Base-by-base conservation (phyloP, 257 asterid genomes). In the Pogostemon cablin region DNA sequence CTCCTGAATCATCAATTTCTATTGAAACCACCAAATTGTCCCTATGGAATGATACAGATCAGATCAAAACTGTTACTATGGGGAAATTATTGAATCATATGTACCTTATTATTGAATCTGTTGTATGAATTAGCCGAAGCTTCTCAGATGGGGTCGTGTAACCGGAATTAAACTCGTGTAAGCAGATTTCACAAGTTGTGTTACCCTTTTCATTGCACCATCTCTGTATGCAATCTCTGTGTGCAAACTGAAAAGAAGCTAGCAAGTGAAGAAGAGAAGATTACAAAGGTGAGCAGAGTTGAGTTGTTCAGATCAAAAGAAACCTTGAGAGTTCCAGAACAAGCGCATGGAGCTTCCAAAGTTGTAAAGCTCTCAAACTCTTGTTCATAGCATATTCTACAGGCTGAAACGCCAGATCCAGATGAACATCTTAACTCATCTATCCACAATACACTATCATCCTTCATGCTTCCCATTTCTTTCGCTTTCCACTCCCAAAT, bases 171-270 rank as follows among this genome's bases (percentile, higher is more conserved):
- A 86, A 92, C 25, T 20, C 1, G 25, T 91, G 91, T 47, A 87
- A 85, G 74, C 96, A 91, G 77, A 91, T 81, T 81, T 91, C 96
- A 72, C 98, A 91, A 25, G 77, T 76, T 46, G 90, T 85, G 76
- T 89, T 83, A 60, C 98, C 96, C 73, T 91, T 89, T 80, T 89
- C 95, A n/a, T 87, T 62, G 68, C 98, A 91, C 98, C 98, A 91
- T 78, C 88, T 89, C 89, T 87, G 95, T 69, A 91, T 77, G 82
- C 97, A 91, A 47, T 91, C 90, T 73, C 96, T 80, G 77, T 91
- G 98, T 0, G 96, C 98, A 81, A 76, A 91, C 98, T 89, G 80
- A 3, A 47, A 57, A 48, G 46, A 34, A 32, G 0, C 4, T 9
- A 41, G 17, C 3, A 39, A 9, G 1, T 40, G 9, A 52, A 43